phyloP scores from a whole-genome alignment of 106 monocot species.

The Dendrobium catenatum region DNA sequence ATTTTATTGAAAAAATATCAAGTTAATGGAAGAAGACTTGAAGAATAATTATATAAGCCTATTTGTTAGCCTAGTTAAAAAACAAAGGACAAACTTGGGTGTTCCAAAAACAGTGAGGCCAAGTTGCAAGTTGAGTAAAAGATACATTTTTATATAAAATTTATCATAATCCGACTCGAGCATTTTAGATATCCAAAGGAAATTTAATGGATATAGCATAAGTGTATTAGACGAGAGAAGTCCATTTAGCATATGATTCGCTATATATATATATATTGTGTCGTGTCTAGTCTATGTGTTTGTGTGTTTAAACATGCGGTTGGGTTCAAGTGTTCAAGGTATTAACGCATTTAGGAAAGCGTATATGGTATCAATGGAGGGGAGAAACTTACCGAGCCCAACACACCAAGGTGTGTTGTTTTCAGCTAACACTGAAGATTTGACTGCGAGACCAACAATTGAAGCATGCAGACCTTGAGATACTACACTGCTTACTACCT shows the following conservation, averaged over 20 bases:
- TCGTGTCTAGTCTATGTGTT: too few relatives aligned
- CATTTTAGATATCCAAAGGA: background rate
- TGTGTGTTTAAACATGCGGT: too few relatives aligned
- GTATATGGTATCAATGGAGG: background rate
- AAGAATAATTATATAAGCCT: background rate
- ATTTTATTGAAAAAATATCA: too few relatives aligned
- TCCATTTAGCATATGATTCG: background rate
- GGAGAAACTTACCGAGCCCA: conserved; percentile 50
- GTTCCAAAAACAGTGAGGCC: too few relatives aligned
- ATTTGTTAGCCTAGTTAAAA: background rate
- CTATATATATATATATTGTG: too few relatives aligned
- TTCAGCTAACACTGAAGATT: conserved; percentile 16
- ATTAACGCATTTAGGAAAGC: background rate
- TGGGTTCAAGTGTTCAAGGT: too few relatives aligned
- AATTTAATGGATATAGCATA: background rate
- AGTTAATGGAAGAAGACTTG: background rate
- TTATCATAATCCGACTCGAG: too few relatives aligned
- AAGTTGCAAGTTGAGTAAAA: too few relatives aligned
- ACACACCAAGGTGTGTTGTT: conserved; percentile 41
- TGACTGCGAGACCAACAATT: conserved; percentile 58
- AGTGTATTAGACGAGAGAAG: background rate
- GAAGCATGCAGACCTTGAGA: conserved; percentile 36
- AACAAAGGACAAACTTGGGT: background rate
- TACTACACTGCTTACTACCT: conserved; percentile 29
- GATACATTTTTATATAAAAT: too few relatives aligned